Evolutionary conservation across 768 basidiomycete genomes (phyloP).

Genomic region (Rhizopogon salebrosus): DNA sequence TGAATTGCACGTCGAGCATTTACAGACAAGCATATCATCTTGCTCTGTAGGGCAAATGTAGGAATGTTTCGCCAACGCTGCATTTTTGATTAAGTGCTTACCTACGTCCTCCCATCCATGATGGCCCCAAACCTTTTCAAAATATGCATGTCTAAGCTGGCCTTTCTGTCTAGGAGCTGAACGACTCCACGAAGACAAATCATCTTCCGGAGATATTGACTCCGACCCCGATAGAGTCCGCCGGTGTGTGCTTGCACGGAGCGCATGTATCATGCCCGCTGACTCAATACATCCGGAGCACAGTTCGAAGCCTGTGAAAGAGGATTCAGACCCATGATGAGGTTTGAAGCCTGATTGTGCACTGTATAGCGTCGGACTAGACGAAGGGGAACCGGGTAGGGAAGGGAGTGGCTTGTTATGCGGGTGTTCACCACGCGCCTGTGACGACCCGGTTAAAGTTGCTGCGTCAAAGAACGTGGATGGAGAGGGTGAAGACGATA

Average conservation of each 20-base stretch:
- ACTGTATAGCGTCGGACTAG: conserved; percentile 12
- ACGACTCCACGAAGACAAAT: conserved; percentile 55
- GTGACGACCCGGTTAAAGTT: conserved; percentile 8
- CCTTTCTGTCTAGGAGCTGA: conserved; percentile 71
- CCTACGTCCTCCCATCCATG: conserved; percentile 87
- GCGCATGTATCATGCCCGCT: conserved; percentile 74
- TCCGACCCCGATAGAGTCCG: conserved; percentile 20
- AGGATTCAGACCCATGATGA: background rate
- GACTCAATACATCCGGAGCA: conserved; percentile 76
- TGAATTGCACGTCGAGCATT: conserved; percentile 80
- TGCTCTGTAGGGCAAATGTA: conserved; percentile 47
- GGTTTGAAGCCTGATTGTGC: conserved; percentile 2
- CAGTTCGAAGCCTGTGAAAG: conserved; percentile 66
- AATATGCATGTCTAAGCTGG: conserved; percentile 75
- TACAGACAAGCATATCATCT: conserved; percentile 55
- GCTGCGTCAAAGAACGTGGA: conserved; percentile 16
- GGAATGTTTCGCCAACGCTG: background rate
- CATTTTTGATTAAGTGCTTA: conserved; percentile 32
- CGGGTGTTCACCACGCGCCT: conserved; percentile 11
- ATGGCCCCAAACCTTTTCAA: conserved; percentile 82
- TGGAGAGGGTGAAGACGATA: conserved; percentile 14
- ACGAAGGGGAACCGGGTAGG: conserved; percentile 26
- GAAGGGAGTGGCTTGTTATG: conserved; percentile 43
- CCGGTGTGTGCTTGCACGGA: conserved; percentile 44
- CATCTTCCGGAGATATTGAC: conserved; percentile 51